A percentile compares a stretch with the other conserved stretches of the same genome.
These are phyloP conservation scores for Dissophora globulifera DNA, from an alignment of 192 early-diverging fungal species.

Conservation along the genomic window DNA sequence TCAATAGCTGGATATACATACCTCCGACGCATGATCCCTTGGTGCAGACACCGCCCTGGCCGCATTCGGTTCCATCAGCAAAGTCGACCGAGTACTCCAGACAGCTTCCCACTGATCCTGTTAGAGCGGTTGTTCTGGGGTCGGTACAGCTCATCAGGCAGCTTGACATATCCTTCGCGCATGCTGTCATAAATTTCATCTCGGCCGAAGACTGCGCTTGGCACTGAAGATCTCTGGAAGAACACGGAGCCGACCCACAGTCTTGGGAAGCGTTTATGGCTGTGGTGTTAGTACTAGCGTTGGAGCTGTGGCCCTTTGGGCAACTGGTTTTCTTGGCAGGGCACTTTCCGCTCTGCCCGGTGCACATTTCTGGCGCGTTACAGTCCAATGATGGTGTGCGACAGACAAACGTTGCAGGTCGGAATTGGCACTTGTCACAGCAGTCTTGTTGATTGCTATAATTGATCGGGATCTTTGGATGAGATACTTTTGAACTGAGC, in stretches of 20 bases:
- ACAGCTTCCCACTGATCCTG: not conserved
- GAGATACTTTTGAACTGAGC: too few species aligned
- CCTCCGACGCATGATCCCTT: slow-evolving; percentile 21
- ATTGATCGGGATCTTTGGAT: not conserved
- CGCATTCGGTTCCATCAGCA: slow-evolving; percentile 36
- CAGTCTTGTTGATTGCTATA: slow-evolving; percentile 33
- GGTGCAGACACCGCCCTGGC: slow-evolving; percentile 18
- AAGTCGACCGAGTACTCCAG: slow-evolving; percentile 5
- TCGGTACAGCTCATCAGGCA: slow-evolving; percentile 25
- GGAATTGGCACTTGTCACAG: slow-evolving; percentile 33
- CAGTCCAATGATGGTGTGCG: slow-evolving; percentile 14
- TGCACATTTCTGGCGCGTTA: slow-evolving; percentile 17
- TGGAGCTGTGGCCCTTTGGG: slow-evolving; percentile 5
- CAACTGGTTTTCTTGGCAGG: slow-evolving; percentile 36
- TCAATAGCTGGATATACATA: slow-evolving; percentile 6
- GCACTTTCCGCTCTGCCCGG: slow-evolving; percentile 36
- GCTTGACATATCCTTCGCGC: not conserved
- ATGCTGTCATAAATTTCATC: slow-evolving; percentile 6
- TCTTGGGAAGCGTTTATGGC: too few species aligned
- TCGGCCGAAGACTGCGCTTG: slow-evolving; percentile 9
- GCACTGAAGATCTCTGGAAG: slow-evolving; percentile 34
- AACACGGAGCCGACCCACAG: slow-evolving; percentile 24
- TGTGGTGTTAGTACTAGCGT: too few species aligned
- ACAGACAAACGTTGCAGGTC: slow-evolving; percentile 33
- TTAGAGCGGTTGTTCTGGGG: not conserved